Evolutionary conservation across 2,329 filamentous ascomycete species (phyloP).

Genomic region (Colletotrichum simmondsii): DNA sequence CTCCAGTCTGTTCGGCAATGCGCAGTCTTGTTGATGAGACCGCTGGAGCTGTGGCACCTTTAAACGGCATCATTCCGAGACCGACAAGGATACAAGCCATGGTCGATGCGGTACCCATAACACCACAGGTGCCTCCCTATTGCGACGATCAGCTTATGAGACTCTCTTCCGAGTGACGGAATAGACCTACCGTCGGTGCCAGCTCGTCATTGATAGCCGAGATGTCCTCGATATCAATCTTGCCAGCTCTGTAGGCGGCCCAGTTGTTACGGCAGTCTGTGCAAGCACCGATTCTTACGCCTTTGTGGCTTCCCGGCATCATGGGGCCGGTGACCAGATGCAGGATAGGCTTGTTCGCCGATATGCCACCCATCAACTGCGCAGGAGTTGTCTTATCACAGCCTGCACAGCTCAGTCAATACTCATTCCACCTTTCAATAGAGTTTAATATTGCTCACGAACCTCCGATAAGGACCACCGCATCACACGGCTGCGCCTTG

Average conservation of each 20-base stretch:
- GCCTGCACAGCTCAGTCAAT: conserved; percentile 50
- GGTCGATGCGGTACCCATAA: conserved; percentile 93
- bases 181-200: conserved; percentile 69
- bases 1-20: conserved; percentile 79
- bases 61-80: conserved; percentile 83
- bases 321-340: conserved; percentile 79
- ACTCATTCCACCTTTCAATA: background rate
- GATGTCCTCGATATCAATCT: conserved; percentile 79
- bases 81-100: conserved; percentile 88
- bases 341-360: conserved; percentile 77
- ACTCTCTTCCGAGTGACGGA: too few species aligned
- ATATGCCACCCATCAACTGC: conserved; percentile 81
- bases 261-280: conserved; percentile 81
- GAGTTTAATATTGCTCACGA: conserved; percentile 31
- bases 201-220: conserved; percentile 77
- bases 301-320: conserved; percentile 77
- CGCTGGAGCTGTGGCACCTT: conserved; percentile 82
- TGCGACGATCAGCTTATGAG: background rate
- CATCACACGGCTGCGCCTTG: conserved; percentile 75
- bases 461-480: conserved; percentile 75
- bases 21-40: conserved; percentile 82
- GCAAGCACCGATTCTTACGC: conserved; percentile 75
- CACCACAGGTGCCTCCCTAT: conserved; percentile 81
- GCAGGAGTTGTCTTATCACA: conserved; percentile 82
- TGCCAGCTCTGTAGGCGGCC: conserved; percentile 74